Evolutionary conservation across 805 yeast genomes (phyloP).

Genomic region (Kregervanrija delftensis): DNA sequence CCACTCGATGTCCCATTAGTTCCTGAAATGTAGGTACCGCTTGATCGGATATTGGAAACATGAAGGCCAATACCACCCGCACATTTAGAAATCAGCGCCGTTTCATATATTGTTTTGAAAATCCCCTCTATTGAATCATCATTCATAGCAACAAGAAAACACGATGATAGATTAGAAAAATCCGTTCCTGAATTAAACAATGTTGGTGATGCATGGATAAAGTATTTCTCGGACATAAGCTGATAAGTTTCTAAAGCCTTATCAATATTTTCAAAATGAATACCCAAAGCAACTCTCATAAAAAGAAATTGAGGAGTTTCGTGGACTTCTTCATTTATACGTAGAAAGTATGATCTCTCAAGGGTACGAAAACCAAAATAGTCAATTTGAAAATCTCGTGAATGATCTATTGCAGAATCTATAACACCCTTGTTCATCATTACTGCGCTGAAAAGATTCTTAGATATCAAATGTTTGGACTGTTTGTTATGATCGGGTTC

Average conservation of each 20-base stretch:
- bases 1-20: conserved; percentile 93
- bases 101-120: conserved; percentile 77
- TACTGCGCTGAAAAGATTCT: conserved; percentile 52
- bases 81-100: conserved; percentile 87
- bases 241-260: conserved; percentile 76
- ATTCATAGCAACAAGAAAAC: conserved; percentile 85
- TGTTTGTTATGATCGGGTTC: conserved; percentile 48
- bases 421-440: conserved; percentile 50
- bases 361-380: conserved; percentile 92
- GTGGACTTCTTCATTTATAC: conserved; percentile 55
- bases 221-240: conserved; percentile 78
- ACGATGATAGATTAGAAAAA: conserved; percentile 78
- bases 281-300: conserved; percentile 88
- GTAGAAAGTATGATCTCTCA: conserved; percentile 75
- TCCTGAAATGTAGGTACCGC: conserved; percentile 85
- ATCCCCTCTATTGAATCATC: conserved; percentile 96
- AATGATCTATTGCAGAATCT: conserved; percentile 60
- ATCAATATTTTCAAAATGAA: conserved; percentile 65
- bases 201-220: conserved; percentile 95
- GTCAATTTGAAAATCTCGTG: conserved; percentile 70
- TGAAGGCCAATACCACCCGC: conserved; percentile 96
- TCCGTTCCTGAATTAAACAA: conserved; percentile 91
- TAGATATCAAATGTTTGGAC: conserved; percentile 56
- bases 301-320: conserved; percentile 91
- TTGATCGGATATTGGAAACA: conserved; percentile 77